A percentile compares a stretch with the other conserved stretches of the same genome.
Evolutionary conservation across 2,329 filamentous ascomycete genomes (phyloP).

Genomic region (Salinomyces thailandicus): DNA sequence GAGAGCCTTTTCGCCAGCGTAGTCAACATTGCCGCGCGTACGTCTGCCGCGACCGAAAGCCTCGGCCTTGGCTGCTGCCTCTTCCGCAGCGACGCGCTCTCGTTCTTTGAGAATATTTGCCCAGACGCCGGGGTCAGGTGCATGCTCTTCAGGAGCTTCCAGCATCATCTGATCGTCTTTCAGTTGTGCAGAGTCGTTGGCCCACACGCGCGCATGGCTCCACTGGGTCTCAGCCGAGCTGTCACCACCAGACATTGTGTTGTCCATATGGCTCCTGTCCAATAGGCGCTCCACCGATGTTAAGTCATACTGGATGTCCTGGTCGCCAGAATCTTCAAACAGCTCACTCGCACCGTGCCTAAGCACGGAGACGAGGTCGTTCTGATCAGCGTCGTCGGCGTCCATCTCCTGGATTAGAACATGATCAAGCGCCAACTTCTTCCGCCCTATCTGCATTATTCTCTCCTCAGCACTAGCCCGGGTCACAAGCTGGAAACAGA

Average conservation of each 20-base stretch:
- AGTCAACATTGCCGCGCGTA: constrained; percentile 50
- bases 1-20: constrained; percentile 27
- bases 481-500: constrained; percentile 92
- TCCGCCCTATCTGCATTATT: constrained; percentile 89
- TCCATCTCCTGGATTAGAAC: constrained; percentile 89
- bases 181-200: constrained; percentile 62
- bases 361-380: constrained; percentile 79
- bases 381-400: constrained; percentile 63
- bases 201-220: constrained; percentile 85
- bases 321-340: constrained; percentile 64
- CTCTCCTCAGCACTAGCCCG: constrained; percentile 84
- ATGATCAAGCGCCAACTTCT: constrained; percentile 93
- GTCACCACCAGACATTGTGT: constrained; percentile 54
- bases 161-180: constrained; percentile 33
- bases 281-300: constrained; percentile 78
- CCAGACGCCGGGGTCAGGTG: constrained; percentile 65
- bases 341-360: constrained; percentile 78
- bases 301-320: constrained; percentile 71
- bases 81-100: constrained; percentile 64
- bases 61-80: constrained; percentile 57
- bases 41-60: constrained; percentile 79
- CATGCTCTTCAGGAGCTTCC: constrained; percentile 22
- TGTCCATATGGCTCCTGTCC: constrained; percentile 74
- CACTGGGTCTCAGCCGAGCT: constrained; percentile 68
- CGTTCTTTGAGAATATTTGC: constrained; percentile 78